phyloP scores from a whole-genome alignment of 83 land plant species.

The Picea engelmannii region DNA sequence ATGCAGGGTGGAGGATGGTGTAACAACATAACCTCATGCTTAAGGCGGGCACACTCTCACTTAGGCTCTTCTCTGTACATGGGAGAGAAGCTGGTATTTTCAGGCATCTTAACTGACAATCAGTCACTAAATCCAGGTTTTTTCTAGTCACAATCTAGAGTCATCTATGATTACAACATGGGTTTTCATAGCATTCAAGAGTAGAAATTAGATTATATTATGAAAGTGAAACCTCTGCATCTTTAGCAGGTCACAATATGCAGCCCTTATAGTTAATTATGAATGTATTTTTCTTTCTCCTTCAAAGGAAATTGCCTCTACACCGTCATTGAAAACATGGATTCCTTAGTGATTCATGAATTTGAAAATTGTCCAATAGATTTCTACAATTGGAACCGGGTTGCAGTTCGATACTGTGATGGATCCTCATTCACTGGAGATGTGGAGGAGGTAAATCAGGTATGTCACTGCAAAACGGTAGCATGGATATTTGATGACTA shows the following conservation, averaged over 20 bases:
- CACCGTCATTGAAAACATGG: not conserved
- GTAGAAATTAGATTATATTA: not conserved
- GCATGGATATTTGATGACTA: not conserved
- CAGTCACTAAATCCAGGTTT: constrained; percentile 55
- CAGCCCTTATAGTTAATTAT: not conserved
- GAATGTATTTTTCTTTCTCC: not conserved
- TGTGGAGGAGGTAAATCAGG: constrained; percentile 50
- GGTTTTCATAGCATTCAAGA: not conserved
- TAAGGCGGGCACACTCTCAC: constrained; percentile 32
- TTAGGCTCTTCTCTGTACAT: constrained; percentile 65
- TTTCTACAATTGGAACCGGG: constrained; percentile 82
- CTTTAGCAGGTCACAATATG: not conserved
- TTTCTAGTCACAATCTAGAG: not conserved
- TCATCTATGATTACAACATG: not conserved
- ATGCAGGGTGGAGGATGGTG: constrained; percentile 88
- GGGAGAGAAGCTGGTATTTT: constrained; percentile 44
- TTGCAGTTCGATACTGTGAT: constrained; percentile 79
- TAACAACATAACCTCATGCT: constrained; percentile 52
- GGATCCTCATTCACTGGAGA: constrained; percentile 84
- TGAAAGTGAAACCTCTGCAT: not conserved
- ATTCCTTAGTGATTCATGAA: not conserved
- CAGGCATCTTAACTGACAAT: constrained; percentile 60
- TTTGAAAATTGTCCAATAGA: constrained; percentile 31
- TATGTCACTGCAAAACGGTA: constrained; percentile 15
- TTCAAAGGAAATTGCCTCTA: not conserved